Evolutionary conservation across 805 yeast species (phyloP).

Genomic region (Clavispora asparagi): DNA sequence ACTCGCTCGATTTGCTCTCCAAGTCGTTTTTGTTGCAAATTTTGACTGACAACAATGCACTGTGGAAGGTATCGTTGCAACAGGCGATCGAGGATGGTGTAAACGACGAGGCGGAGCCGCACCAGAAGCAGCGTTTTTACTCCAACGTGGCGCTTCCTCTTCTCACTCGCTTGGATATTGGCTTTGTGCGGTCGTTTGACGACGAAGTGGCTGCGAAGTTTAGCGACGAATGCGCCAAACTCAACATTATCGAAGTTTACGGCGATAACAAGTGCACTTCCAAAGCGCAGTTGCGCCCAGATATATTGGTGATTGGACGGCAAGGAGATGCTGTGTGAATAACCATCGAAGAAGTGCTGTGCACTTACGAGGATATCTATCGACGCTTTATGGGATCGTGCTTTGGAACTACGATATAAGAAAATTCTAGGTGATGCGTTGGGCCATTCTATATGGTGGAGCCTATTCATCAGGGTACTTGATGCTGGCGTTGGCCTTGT

Average conservation of each 20-base stretch:
- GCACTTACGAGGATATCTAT: too few species aligned
- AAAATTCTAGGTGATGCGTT: too few species aligned
- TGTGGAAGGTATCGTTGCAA: constrained; percentile 18
- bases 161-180: constrained; percentile 64
- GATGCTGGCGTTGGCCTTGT: constrained; percentile 49
- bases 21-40: constrained; percentile 43
- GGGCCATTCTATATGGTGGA: too few species aligned
- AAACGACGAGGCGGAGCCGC: constrained; percentile 2
- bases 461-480: constrained; percentile 28
- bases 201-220: constrained; percentile 59
- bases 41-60: constrained; percentile 32
- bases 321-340: constrained; percentile 29
- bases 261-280: constrained; percentile 70
- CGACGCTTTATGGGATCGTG: too few species aligned
- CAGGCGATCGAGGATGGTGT: constrained; percentile 11
- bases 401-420: too few species aligned
- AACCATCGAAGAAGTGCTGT: background rate
- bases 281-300: constrained; percentile 46
- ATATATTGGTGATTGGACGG: constrained; percentile 65
- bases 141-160: constrained; percentile 41
- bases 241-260: constrained; percentile 70
- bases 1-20: constrained; percentile 62
- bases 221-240: constrained; percentile 53
- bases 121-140: constrained; percentile 8
- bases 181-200: constrained; percentile 75